Conservation (phyloP, 2,329 filamentous ascomycete genomes). For the Sporothrix brunneoviolacea region DNA sequence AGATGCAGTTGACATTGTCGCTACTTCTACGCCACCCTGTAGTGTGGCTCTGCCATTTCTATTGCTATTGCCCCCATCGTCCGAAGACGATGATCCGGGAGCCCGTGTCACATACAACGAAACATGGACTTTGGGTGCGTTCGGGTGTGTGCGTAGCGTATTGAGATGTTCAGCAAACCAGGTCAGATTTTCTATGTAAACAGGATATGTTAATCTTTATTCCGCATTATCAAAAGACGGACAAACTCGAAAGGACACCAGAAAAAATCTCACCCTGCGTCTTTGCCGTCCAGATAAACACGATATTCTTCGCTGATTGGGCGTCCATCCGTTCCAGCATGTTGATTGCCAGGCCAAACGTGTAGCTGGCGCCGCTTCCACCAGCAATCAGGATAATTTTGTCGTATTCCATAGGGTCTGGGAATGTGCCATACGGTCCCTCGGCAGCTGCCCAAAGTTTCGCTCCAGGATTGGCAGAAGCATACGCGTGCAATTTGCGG, state of each 20-base stretch:
- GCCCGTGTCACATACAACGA: conserved; percentile 33
- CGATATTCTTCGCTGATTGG: conserved; percentile 32
- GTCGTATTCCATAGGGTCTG: conserved; percentile 45
- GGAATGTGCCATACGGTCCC: conserved; percentile 52
- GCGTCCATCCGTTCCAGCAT: conserved; percentile 37
- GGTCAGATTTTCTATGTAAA: conserved; percentile 24
- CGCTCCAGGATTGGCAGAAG: conserved; percentile 41
- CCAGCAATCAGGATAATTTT: conserved; percentile 54
- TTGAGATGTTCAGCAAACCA: conserved; percentile 35
- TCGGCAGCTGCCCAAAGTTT: conserved; percentile 47
- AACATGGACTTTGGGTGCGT: conserved; percentile 32
- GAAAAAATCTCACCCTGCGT: conserved; percentile 33
- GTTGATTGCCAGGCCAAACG: conserved; percentile 42
- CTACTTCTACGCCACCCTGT: background rate
- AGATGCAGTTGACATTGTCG: background rate
- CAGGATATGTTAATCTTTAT: background rate
- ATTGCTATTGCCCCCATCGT: conserved; percentile 14
- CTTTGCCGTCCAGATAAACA: conserved; percentile 44
- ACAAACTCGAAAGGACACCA: background rate
- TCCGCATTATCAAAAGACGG: background rate
- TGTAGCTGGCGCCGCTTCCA: conserved; percentile 56
- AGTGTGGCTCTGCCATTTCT: background rate
- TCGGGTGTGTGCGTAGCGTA: conserved; percentile 31
- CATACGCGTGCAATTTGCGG: conserved; percentile 45
- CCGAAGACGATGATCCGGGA: conserved; percentile 10